Evolutionary conservation across 345 rosid genomes (phyloP).

Genomic region (Microthlaspi erraticum): DNA sequence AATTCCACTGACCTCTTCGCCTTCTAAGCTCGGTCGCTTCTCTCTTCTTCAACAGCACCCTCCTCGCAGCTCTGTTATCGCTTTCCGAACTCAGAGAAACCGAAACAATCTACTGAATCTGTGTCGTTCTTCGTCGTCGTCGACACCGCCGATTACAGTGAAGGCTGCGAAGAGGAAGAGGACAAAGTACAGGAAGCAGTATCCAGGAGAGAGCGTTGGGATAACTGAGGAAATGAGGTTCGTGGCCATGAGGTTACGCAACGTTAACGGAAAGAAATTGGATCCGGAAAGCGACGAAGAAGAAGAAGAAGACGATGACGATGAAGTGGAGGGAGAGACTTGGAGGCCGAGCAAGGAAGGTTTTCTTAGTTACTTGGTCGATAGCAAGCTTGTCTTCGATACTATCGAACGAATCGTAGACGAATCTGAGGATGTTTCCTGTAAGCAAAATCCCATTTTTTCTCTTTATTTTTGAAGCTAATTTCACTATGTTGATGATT

Average conservation of each 20-base stretch:
- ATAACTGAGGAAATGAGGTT: conserved; percentile 96
- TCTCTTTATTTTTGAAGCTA: not conserved
- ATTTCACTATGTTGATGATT: conserved; percentile 8
- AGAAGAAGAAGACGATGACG: conserved; percentile 32
- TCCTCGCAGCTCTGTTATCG: not conserved
- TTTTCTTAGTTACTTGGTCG: conserved; percentile 71
- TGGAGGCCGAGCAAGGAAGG: conserved; percentile 81
- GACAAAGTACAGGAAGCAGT: conserved; percentile 68
- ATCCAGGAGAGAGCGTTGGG: conserved; percentile 85
- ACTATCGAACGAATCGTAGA: conserved; percentile 80
- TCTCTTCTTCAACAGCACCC: conserved; percentile 3
- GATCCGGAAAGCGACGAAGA: conserved; percentile 34
- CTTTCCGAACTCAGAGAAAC: conserved; percentile 11
- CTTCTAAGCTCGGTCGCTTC: not conserved
- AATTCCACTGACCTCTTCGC: not conserved
- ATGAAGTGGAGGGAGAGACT: conserved; percentile 37
- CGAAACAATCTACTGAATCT: not conserved
- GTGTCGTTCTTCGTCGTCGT: conserved; percentile 34
- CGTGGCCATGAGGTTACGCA: conserved; percentile 90
- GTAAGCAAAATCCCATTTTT: conserved; percentile 49
- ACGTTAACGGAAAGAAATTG: conserved; percentile 61
- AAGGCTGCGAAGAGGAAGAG: conserved; percentile 56
- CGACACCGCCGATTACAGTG: conserved; percentile 31
- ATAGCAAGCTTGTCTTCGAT: conserved; percentile 74
- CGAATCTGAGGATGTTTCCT: conserved; percentile 77